These are phyloP conservation scores for Panicum virgatum DNA, from an alignment of 202 grass and related monocot genomes.

Conservation along the genomic window DNA sequence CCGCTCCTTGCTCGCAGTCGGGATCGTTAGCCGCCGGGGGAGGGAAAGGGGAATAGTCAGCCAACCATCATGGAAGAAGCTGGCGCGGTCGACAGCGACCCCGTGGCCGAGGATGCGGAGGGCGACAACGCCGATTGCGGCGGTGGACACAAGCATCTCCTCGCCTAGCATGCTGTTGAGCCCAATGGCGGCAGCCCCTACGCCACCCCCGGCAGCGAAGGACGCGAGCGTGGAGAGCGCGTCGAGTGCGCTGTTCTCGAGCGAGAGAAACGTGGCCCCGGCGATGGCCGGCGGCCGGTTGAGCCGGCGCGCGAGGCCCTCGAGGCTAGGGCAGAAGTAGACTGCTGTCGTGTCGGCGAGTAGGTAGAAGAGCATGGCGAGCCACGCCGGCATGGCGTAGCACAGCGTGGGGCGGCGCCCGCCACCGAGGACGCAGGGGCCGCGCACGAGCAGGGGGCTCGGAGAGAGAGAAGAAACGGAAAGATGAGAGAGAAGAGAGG, in stretches of 20 bases:
- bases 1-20: constrained; percentile 57
- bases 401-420: constrained; percentile 24
- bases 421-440: constrained; percentile 40
- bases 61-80: constrained; percentile 53
- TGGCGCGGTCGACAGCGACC: constrained; percentile 27
- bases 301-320: constrained; percentile 52
- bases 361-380: constrained; percentile 64
- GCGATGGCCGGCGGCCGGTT: constrained; percentile 61
- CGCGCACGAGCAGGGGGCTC: no score
- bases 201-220: neutral
- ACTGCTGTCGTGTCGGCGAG: constrained; percentile 67
- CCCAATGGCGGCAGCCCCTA: constrained; percentile 26
- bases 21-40: constrained; percentile 67
- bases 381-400: constrained; percentile 52
- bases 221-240: constrained; percentile 62
- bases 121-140: constrained; percentile 31
- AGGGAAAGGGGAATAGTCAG: constrained; percentile 51
- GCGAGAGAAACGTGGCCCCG: constrained; percentile 71
- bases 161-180: constrained; percentile 55
- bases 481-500: no score
- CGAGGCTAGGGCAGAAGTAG: constrained; percentile 67
- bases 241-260: constrained; percentile 70
- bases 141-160: constrained; percentile 34
- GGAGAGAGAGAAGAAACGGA: no score
- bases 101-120: neutral